Evolutionary conservation across 768 basidiomycete genomes (phyloP), one percentile per base, ranked within the genome.

Genomic region (Amanita polypyramis): DNA sequence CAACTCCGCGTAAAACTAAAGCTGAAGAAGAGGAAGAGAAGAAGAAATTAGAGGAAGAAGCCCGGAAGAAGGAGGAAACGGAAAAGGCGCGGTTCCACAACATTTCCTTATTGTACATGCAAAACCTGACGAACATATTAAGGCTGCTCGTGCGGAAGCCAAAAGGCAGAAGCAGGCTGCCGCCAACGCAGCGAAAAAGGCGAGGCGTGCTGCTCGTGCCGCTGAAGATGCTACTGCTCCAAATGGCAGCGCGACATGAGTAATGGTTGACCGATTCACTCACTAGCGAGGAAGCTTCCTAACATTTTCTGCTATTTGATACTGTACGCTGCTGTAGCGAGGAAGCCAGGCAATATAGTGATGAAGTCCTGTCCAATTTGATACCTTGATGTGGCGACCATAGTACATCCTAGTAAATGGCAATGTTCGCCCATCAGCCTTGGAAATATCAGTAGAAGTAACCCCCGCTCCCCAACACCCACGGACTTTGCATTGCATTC

Each of bases 111-210:
- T 11, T 36, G 40, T 9, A 14, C 20, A 38, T 21, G 36, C 41
- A 36, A 49, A 27, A 30, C 50, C 35, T 46, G 49, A 49, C 49
- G 15, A 20, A 25, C 17, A 8, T 15, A 19, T 12, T 23, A 56
- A 80, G 74, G 61, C 52, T 40, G 80, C 77, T 3, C 76, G 76
- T 39, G 85, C 78, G 12, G 85, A 87, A 46, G 83, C 85, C 1
- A 90, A 91, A 65, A 90, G 89, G 67, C 79, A 79, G 2, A 91
- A 90, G 59, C 78, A 82, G 0, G 85, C 85, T 2, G 85, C 86
- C 37, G 89, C 90, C 2, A 93, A 82, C 59, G 90, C 89, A 34
- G 89, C 89, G 9, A 94, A 94, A 70, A 94, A 94, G 69, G 88
- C 88, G 25, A 70, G 86, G 52, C 73, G 86, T 53, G 74, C 74